Evolutionary conservation across 257 asterid species (phyloP).

Genomic region (Capsicum baccatum): DNA sequence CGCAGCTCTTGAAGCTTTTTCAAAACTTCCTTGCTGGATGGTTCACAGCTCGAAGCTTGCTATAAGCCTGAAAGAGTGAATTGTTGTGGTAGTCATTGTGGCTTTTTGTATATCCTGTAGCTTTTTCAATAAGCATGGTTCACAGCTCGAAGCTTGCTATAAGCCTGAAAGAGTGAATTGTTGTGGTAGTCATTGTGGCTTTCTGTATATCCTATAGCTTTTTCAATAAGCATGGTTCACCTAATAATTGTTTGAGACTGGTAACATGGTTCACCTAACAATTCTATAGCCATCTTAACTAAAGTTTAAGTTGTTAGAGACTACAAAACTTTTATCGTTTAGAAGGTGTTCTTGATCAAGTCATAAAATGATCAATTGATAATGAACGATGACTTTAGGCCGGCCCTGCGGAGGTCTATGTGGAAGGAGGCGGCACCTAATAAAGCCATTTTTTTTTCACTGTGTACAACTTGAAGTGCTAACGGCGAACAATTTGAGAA

Average conservation of each 20-base stretch:
- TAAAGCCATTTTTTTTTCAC: not conserved
- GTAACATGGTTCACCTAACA: not conserved
- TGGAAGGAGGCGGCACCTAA: not conserved
- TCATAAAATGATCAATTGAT: not conserved
- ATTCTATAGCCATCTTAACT: not conserved
- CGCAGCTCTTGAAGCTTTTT: not conserved
- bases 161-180: not conserved
- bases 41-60: not conserved
- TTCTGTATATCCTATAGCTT: not conserved
- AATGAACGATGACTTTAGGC: not conserved
- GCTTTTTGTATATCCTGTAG: not conserved
- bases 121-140: not conserved
- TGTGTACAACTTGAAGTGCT: not conserved
- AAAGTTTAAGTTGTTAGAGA: not conserved
- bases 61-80: not conserved
- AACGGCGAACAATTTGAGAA: no score
- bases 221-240: not conserved
- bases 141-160: not conserved
- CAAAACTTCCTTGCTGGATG: not conserved
- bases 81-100: conserved; percentile 11
- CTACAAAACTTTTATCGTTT: not conserved
- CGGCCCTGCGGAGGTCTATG: not conserved
- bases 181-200: conserved; percentile 8
- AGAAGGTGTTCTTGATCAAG: not conserved
- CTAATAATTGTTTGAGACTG: not conserved